These are phyloP conservation scores for Croton laevigatus DNA, from an alignment of 441 rosid genomes.

Conservation along the genomic window DNA sequence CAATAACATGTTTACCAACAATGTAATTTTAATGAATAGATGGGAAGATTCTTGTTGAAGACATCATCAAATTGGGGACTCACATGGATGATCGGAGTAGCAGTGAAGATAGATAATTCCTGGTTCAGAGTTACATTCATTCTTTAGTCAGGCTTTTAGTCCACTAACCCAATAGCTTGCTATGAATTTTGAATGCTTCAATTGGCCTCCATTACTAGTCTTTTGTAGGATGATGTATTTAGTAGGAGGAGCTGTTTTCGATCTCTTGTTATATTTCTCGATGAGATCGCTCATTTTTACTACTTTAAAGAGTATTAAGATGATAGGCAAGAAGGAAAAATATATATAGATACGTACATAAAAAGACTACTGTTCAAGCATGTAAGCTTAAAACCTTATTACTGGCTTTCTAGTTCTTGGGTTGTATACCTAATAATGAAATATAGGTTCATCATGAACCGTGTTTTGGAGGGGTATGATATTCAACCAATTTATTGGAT, in stretches of 20 bases:
- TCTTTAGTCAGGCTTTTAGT: background rate
- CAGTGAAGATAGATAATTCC: slow-evolving; percentile 11
- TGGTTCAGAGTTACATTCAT: background rate
- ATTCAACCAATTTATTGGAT: too few species aligned
- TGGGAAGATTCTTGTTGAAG: slow-evolving; percentile 91
- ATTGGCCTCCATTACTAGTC: background rate
- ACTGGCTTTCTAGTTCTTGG: background rate
- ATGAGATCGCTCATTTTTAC: background rate
- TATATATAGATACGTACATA: background rate
- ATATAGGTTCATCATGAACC: background rate
- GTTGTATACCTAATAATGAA: background rate
- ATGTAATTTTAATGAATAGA: slow-evolving; percentile 39
- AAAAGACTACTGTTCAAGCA: background rate
- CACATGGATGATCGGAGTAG: slow-evolving; percentile 54
- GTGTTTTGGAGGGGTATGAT: background rate
- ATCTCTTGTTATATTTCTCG: background rate
- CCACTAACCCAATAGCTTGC: background rate
- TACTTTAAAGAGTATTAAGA: slow-evolving; percentile 4
- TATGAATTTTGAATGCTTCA: background rate
- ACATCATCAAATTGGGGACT: slow-evolving; percentile 79
- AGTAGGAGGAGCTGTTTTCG: background rate
- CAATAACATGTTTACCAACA: background rate
- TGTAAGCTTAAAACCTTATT: background rate
- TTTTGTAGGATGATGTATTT: background rate
- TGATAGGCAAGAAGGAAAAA: background rate